Base-by-base conservation (phyloP, 2,329 filamentous ascomycete genomes). In the Coniella vitis region DNA sequence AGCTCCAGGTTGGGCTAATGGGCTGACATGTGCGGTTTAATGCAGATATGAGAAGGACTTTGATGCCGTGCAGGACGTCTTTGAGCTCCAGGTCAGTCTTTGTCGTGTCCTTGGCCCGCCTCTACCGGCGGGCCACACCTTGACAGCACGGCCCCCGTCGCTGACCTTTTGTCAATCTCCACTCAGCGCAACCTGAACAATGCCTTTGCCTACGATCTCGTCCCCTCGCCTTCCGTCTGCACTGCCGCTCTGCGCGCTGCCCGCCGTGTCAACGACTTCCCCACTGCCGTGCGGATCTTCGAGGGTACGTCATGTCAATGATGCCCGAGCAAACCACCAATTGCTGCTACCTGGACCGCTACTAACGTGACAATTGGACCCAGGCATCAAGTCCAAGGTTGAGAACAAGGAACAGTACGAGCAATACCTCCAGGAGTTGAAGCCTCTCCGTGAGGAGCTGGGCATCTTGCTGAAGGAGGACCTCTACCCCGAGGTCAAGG, bases 181-280 rank as follows among this genome's bases (percentile, higher is more conserved):
- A 22, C 32, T 36, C 41, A 49, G 51, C 87, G 90, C 72, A 95
- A 95, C 78, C 79, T 95, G 66, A 98, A 98, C 85, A 98, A 98
- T 77, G 91, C 90, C 69, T 98, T 98, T 75, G 93, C 93, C 67
- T 98, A 98, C 84, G 93, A 98, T 84, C 86, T 98, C 65, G 93
- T 98, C 59, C 93, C 94, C 65, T 93, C 91, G 38, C 84, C 91
- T 57, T 83, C 87, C 60, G 93, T 98, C 67, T 81, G 96, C 70
- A 82, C 81, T 63, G 90, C 93, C 63, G 93, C 93, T 57, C 82
- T 98, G 63, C 90, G 86, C 73, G 93, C 93, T 62, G 93, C 93
- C 60, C 81, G 93, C 70, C 82, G 93, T 70, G 93, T 98, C 68
- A 96, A 98, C 73, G 93, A 98, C 78, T 97, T 85, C 77, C 93